phyloP scores from a whole-genome alignment of 768 basidiomycete genomes.

The Tulasnella calospora region DNA sequence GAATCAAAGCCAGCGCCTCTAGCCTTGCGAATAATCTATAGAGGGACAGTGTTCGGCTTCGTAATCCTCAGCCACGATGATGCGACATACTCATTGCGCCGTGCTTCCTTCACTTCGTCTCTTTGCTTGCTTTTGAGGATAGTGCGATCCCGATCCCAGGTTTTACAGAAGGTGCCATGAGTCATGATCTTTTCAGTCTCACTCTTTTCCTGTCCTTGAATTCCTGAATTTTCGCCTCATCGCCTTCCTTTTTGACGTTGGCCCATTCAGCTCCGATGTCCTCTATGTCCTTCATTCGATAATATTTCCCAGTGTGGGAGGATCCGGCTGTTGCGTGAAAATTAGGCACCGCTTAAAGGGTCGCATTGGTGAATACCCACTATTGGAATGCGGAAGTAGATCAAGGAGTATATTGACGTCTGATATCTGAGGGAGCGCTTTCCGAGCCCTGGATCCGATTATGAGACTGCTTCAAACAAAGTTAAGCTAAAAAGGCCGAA shows the following conservation, averaged over 20 bases:
- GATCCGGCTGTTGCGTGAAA: neutral
- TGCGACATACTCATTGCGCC: neutral
- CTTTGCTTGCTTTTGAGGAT: neutral
- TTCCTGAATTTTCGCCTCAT: neutral
- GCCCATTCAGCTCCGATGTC: neutral
- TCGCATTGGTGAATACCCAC: neutral
- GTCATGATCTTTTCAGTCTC: neutral
- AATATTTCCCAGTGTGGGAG: neutral
- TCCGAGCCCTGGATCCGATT: neutral
- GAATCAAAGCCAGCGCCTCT: neutral
- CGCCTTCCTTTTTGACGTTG: neutral
- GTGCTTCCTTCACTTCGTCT: neutral
- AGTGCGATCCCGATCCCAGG: neutral
- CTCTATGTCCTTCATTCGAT: neutral
- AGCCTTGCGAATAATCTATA: neutral
- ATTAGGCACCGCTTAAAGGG: neutral
- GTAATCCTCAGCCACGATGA: neutral
- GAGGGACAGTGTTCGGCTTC: neutral
- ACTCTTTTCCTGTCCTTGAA: neutral
- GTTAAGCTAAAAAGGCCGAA: too few relatives aligned
- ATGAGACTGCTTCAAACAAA: neutral
- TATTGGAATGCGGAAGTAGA: neutral
- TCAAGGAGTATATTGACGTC: neutral
- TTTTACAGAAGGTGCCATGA: neutral
- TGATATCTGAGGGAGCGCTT: neutral